Percentiles rank a stretch among this genome's conserved stretches.
phyloP scores from a whole-genome alignment of 371 early-diverging fungal genomes.

The Rhizomucor pusillus region DNA sequence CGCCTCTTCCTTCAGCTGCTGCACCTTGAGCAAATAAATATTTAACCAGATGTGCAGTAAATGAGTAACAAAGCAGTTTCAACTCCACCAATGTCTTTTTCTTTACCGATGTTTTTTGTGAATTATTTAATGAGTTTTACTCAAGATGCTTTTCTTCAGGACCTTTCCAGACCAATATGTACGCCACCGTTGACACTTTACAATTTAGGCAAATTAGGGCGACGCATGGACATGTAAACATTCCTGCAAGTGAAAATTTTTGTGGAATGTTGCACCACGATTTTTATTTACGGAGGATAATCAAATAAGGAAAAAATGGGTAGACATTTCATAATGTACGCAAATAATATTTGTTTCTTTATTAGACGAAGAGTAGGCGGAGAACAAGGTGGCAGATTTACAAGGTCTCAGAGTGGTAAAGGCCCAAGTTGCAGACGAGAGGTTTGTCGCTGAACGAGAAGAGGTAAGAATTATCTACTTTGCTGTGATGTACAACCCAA shows the following conservation, averaged over 20 bases:
- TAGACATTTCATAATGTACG: neutral
- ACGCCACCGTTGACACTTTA: no score
- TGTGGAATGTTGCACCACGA: neutral
- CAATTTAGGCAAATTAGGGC: no score
- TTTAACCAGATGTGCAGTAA: no score
- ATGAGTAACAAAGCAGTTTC: no score
- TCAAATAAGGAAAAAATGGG: neutral
- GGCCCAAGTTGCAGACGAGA: slow-evolving; percentile 7
- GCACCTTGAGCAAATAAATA: no score
- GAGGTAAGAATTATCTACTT: slow-evolving; percentile 6
- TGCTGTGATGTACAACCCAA: slow-evolving; percentile 13
- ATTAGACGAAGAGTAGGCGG: neutral
- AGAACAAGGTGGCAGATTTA: neutral
- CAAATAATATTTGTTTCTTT: neutral
- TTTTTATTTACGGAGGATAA: neutral
- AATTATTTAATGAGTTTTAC: no score
- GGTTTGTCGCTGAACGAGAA: slow-evolving; percentile 14
- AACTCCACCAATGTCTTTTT: no score
- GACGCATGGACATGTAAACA: no score
- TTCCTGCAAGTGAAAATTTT: no score
- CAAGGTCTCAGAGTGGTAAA: slow-evolving; percentile 4
- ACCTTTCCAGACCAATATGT: neutral
- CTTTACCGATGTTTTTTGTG: no score
- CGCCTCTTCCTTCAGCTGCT: no score
- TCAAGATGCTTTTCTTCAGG: no score